Base-by-base conservation (phyloP, 164 flowering plant genomes). In the Saururus chinensis region DNA sequence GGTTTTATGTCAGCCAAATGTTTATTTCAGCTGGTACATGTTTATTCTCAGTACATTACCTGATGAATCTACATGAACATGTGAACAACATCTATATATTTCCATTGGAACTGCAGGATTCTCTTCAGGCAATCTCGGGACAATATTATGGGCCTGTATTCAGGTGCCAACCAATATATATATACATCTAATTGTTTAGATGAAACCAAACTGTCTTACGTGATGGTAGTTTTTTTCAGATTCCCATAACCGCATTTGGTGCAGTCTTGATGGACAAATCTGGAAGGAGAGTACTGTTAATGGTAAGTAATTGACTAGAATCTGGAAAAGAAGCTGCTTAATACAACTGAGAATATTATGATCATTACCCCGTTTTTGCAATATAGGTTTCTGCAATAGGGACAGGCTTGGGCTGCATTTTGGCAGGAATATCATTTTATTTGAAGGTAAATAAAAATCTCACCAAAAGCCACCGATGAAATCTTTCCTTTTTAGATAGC, bases 251-350 rank as follows among this genome's bases (percentile, higher is more conserved):
- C 0, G 82, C 65, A 45, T 26, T 92, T 16, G 84, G 81, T 42
- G 82, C 89, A 58, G 9, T 74, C 16, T 68, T 92, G 51, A 71
- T 86, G 40, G 98, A 92, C 63, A 83, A 62, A 77, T 79, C 80
- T 51, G 98, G 98, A 76, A 84, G 96, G 71, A 92, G 79, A 66
- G 89, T 89, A 9, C 86, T 87, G 37, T 41, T 89, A 51, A 57
- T 87, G 86, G 98, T 89, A 83, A 55, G 62, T 40, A 4, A 45
- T 53, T 26, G 30, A 53, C 24, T 25, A 22, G 30, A 9, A 23
- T 9, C 24, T 60, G 37, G 20, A 40, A 40, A 20, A 1, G 35
- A 40, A 21, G 53, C 6, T 40, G 8, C 53, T 45, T 1, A 23
- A 45, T 20, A 30, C 37, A 30, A n/a, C 6, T 30, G 4, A 62